Evolutionary conservation across 2,329 filamentous ascomycete species (phyloP), one percentile per base, ranked within the genome.

Genomic region (Aspergillus sp.): DNA sequence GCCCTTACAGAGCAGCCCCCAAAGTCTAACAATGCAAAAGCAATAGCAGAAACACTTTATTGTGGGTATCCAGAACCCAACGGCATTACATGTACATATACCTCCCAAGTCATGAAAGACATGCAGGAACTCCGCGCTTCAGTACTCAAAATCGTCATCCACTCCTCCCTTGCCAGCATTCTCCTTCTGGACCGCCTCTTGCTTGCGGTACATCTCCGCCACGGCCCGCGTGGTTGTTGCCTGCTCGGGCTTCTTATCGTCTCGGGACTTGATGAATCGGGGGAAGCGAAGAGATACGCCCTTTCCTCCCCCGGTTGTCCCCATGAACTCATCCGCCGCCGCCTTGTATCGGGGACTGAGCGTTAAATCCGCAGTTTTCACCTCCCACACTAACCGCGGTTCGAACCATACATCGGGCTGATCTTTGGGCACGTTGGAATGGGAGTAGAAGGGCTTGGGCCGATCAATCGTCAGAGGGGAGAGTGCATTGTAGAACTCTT

Each of bases 341-440:
- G 95, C 95, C 78, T 93, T 92, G 78, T 99, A 99, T 41, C 93
- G 83, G 25, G 95, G 95, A 67, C 90, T 94, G 21, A 99, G 84
- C 1, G 95, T 98, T 69, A 99, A 77, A 81, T 99, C 95, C 1
- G 95, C 95, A 11, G 94, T 96, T 81, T 94, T 96, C 68, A 99
- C 93, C 78, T 99, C 95, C 95, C 95, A 99, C 1, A 99, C 95
- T 70, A 90, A 89, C 44, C 88, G 87, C 13, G 95, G 91, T 82
- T 99, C 95, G 74, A 99, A 95, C 95, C 95, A 99, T 39, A 99
- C 92, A 75, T 99, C 95, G 1, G 95, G 95, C 75, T 99, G 95
- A 74, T 98, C 92, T 78, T 96, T 94, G 53, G 88, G 87, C 54
- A 91, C 91, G 0, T 84, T 80, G 3, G 90, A 92, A 76, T 99